These are phyloP conservation scores for Epichloe amarillans DNA, from an alignment of 2,329 filamentous ascomycete species.

Conservation along the genomic window DNA sequence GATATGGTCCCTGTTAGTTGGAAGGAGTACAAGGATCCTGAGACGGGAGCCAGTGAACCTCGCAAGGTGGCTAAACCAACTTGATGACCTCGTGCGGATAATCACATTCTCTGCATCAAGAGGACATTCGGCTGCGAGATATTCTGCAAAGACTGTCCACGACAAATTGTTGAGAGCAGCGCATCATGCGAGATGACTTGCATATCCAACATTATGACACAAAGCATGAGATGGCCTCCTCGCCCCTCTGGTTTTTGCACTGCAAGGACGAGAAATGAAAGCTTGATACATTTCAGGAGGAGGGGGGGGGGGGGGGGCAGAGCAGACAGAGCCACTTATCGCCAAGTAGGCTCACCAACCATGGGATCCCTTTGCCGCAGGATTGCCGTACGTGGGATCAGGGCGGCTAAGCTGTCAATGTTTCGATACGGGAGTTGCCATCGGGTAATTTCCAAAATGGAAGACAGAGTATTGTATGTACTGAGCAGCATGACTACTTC, in stretches of 20 bases:
- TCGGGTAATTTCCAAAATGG: too few relatives aligned
- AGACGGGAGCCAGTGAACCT: slow-evolving; percentile 61
- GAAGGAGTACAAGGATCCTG: slow-evolving; percentile 83
- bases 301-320: too few relatives aligned
- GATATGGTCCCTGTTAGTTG: slow-evolving; percentile 88
- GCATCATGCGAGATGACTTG: neutral
- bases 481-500: too few relatives aligned
- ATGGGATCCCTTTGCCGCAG: neutral
- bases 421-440: neutral
- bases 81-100: slow-evolving; percentile 28
- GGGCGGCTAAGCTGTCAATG: neutral
- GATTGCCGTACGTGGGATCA: neutral
- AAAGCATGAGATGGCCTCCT: neutral
- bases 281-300: neutral
- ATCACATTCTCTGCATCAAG: too few relatives aligned
- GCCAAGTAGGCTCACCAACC: neutral
- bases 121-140: too few relatives aligned
- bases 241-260: neutral
- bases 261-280: neutral
- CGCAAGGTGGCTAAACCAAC: slow-evolving; percentile 93
- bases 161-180: neutral
- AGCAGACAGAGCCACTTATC: neutral
- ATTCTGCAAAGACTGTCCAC: neutral
- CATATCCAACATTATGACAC: neutral
- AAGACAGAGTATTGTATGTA: too few relatives aligned